phyloP scores from a whole-genome alignment of 768 basidiomycete genomes.

The Amanita polypyramis region DNA sequence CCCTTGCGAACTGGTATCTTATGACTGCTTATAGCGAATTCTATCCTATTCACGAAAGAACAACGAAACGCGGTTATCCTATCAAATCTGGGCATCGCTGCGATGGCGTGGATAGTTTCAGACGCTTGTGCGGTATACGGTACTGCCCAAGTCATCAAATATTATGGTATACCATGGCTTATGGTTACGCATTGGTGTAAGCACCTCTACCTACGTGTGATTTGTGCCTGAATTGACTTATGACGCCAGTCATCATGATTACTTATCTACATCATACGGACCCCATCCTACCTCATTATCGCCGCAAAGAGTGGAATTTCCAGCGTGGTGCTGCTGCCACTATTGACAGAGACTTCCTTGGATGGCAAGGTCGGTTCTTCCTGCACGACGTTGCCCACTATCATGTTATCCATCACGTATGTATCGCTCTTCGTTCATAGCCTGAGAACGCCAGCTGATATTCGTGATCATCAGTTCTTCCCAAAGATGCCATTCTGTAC shows the following conservation, averaged over 20 bases:
- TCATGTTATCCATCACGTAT: constrained; percentile 53
- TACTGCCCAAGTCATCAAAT: constrained; percentile 30
- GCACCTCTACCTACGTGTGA: constrained; percentile 9
- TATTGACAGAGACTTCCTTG: constrained; percentile 46
- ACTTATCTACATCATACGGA: constrained; percentile 63
- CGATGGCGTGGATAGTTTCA: constrained; percentile 32
- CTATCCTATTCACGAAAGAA: constrained; percentile 41
- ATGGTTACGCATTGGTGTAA: constrained; percentile 44
- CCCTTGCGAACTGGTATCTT: neutral
- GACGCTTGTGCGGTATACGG: constrained; percentile 28
- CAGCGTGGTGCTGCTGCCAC: constrained; percentile 54
- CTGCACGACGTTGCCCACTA: constrained; percentile 56
- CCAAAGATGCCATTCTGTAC: constrained; percentile 49
- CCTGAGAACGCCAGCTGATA: neutral
- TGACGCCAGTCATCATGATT: constrained; percentile 34
- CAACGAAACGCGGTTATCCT: constrained; percentile 43
- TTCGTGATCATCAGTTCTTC: constrained; percentile 37
- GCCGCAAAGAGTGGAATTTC: constrained; percentile 47
- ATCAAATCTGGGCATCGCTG: constrained; percentile 46
- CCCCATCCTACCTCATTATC: constrained; percentile 44
- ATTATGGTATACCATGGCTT: constrained; percentile 46
- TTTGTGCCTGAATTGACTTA: constrained; percentile 1
- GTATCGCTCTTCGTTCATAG: constrained; percentile 10
- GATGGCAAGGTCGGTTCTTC: constrained; percentile 59
- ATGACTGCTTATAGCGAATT: constrained; percentile 29